Conservation (phyloP, 2,329 filamentous ascomycete genomes). For the Colletotrichum sublineola region DNA sequence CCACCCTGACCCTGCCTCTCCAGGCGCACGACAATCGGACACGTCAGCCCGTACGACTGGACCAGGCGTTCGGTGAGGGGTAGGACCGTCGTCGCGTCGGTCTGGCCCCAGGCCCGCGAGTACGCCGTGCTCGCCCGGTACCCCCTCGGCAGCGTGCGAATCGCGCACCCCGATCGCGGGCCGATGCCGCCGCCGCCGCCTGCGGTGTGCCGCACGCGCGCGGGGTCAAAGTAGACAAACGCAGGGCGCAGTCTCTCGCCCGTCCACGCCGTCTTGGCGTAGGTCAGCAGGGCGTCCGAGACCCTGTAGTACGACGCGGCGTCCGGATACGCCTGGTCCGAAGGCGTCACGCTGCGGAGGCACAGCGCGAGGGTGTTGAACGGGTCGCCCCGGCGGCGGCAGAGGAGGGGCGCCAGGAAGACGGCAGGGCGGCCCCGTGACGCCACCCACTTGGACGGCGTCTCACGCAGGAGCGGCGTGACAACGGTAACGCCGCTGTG, state of each 20-base stretch:
- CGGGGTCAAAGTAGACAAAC: not conserved
- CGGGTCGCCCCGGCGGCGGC: not conserved
- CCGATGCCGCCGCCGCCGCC: not conserved
- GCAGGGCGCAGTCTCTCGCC: not conserved
- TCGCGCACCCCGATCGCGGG: slow-evolving; percentile 1
- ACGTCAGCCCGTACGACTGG: not conserved
- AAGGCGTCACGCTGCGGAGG: not conserved
- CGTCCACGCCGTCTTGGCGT: not conserved
- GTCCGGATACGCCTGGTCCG: not conserved
- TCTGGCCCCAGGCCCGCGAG: not conserved
- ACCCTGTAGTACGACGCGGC: not conserved
- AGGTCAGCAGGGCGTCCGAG: not conserved
- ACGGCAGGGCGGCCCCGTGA: too few species aligned
- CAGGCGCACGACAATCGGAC: not conserved
- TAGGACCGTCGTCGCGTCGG: not conserved
- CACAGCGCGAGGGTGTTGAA: slow-evolving; percentile 9
- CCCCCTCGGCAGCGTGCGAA: slow-evolving; percentile 2
- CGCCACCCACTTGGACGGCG: not conserved
- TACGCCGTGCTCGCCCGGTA: not conserved
- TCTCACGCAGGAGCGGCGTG: not conserved
- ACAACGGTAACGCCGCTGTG: not conserved
- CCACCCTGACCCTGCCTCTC: too few species aligned
- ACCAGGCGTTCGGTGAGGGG: not conserved
- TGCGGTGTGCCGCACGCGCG: not conserved
- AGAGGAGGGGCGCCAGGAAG: slow-evolving; percentile 6